Percentiles rank a stretch among this genome's conserved stretches.
Evolutionary conservation across 2,329 filamentous ascomycete genomes (phyloP).

Genomic region (Graphilbum ipis-grandicollis): DNA sequence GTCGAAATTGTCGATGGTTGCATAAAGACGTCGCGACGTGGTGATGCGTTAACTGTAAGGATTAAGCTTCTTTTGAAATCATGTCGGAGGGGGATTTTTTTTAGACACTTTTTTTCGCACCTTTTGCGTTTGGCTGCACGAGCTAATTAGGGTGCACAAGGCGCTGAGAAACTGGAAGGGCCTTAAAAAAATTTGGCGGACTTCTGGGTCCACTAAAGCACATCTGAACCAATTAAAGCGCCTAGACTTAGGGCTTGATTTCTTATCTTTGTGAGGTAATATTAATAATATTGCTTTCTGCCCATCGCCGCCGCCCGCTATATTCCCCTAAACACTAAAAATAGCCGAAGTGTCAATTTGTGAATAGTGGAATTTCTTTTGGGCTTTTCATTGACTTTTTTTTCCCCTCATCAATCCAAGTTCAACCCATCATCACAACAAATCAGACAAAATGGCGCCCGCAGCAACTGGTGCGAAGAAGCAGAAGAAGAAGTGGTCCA

Average conservation of each 20-base stretch:
- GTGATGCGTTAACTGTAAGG: not conserved
- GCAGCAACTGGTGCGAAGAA: slow-evolving; percentile 52
- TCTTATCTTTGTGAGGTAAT: not conserved
- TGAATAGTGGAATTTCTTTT: too few relatives aligned
- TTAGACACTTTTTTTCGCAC: not conserved
- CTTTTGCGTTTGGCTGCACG: not conserved
- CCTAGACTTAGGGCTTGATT: slow-evolving; percentile 7
- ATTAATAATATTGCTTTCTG: slow-evolving; percentile 3
- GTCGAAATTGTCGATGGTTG: slow-evolving; percentile 2
- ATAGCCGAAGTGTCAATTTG: too few relatives aligned
- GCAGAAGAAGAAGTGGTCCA: slow-evolving; percentile 67
- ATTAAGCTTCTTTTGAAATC: not conserved
- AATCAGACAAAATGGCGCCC: slow-evolving; percentile 23
- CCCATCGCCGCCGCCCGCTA: slow-evolving; percentile 4
- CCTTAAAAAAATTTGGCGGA: slow-evolving; percentile 1
- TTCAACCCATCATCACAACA: slow-evolving; percentile 15
- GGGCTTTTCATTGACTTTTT: slow-evolving; percentile 2
- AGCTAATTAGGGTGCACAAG: not conserved
- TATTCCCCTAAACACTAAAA: not conserved
- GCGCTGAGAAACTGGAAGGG: not conserved
- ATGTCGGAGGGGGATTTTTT: not conserved
- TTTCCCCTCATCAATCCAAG: slow-evolving; percentile 7
- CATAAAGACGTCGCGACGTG: slow-evolving; percentile 1
- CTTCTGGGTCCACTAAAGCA: too few relatives aligned
- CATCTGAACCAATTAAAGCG: slow-evolving; percentile 4